phyloP scores from a whole-genome alignment of 2,329 filamentous ascomycete species.

The Emydomyces testavorans region DNA sequence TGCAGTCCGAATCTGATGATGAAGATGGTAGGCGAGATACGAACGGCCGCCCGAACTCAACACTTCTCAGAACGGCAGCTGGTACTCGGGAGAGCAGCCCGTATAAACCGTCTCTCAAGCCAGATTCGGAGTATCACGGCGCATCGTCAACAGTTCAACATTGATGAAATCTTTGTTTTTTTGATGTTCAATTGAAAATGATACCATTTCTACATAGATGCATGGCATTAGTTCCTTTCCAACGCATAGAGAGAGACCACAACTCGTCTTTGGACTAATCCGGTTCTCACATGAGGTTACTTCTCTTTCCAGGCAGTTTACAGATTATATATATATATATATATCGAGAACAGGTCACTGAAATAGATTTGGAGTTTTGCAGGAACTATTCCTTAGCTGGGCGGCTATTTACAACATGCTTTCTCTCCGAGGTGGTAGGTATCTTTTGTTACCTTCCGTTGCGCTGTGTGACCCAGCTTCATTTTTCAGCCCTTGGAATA shows the following conservation, averaged over 20 bases:
- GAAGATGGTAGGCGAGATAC: conserved; percentile 5
- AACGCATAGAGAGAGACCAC: neutral
- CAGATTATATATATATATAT: no score
- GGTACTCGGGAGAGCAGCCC: neutral
- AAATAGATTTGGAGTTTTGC: neutral
- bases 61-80: neutral
- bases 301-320: no score
- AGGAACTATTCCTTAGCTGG: no score
- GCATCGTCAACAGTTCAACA: conserved; percentile 1
- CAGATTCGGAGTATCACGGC: neutral
- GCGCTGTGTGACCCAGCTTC: no score
- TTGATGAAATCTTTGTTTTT: neutral
- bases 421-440: no score
- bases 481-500: no score
- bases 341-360: neutral
- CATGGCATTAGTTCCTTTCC: neutral
- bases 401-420: no score
- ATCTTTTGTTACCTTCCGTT: no score
- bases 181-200: neutral
- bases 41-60: neutral
- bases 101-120: conserved; percentile 1
- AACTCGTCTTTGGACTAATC: neutral
- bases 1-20: conserved; percentile 12
- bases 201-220: neutral
- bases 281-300: no score